Percentiles rank a stretch among this genome's conserved stretches.
Conservation (phyloP, 2,329 filamentous ascomycete species). For the Exophiala mesophila region DNA sequence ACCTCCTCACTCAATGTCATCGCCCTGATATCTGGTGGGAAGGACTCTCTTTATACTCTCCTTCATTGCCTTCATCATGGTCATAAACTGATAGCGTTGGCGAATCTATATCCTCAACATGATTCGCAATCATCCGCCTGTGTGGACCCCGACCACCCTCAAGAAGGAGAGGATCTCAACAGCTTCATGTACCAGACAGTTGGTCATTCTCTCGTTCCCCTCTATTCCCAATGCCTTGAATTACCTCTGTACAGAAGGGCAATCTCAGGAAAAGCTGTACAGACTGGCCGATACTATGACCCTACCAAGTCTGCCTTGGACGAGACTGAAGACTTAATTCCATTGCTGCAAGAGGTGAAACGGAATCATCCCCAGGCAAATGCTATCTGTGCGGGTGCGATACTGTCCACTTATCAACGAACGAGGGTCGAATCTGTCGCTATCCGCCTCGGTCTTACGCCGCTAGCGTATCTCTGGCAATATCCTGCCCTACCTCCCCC, state of each 20-base stretch:
- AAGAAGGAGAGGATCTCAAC: conserved; percentile 63
- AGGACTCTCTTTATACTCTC: conserved; percentile 92
- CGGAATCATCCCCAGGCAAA: conserved; percentile 71
- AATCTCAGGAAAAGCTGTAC: conserved; percentile 67
- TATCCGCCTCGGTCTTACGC: conserved; percentile 71
- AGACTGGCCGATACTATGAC: conserved; percentile 67
- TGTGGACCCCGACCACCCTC: conserved; percentile 27
- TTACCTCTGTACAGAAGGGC: conserved; percentile 78
- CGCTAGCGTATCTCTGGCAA: conserved; percentile 89
- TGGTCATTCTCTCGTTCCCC: conserved; percentile 77
- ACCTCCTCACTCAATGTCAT: conserved; percentile 67
- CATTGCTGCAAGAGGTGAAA: conserved; percentile 65
- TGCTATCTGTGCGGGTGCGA: conserved; percentile 84
- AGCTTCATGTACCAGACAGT: conserved; percentile 99
- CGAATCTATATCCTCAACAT: conserved; percentile 68
- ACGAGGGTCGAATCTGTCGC: conserved; percentile 93
- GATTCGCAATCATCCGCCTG: background rate
- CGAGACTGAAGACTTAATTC: conserved; percentile 83
- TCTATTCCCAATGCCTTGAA: conserved; percentile 73
- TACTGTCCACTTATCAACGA: conserved; percentile 91
- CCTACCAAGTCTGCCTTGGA: conserved; percentile 45
- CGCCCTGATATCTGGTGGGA: conserved; percentile 89
- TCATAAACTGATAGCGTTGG: conserved; percentile 79
- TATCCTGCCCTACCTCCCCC: conserved; percentile 66
- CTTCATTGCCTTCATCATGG: conserved; percentile 85